Percentiles rank a stretch among this genome's conserved stretches.
phyloP scores from a whole-genome alignment of 176 grass and related monocot genomes.

The Eleusine coracana region DNA sequence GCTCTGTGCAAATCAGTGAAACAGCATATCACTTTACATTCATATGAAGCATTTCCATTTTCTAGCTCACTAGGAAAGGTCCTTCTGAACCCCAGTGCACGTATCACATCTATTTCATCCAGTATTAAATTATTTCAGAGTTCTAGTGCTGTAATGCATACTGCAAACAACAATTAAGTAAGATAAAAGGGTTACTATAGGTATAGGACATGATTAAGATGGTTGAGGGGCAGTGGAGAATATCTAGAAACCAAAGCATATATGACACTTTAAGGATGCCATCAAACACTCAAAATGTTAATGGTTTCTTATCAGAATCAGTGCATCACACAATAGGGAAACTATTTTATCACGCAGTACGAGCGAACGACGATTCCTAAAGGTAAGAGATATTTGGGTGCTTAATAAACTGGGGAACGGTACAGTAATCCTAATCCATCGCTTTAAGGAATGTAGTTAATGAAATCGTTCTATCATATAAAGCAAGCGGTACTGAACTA shows the following conservation, averaged over 20 bases:
- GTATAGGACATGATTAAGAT: neutral
- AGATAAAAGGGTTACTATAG: neutral
- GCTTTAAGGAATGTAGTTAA: neutral
- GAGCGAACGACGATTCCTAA: neutral
- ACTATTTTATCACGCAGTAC: neutral
- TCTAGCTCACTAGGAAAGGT: neutral
- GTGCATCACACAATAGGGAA: neutral
- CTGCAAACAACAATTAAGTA: slow-evolving; percentile 4
- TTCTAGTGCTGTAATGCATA: neutral
- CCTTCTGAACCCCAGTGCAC: neutral
- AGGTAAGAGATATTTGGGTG: neutral
- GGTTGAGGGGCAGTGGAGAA: neutral
- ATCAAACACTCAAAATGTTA: neutral
- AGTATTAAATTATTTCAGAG: neutral
- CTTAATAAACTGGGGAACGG: neutral
- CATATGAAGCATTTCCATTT: neutral
- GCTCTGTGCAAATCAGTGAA: slow-evolving; percentile 55
- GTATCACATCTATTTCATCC: neutral
- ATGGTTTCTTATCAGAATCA: neutral
- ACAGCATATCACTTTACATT: slow-evolving; percentile 2
- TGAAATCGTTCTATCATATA: neutral
- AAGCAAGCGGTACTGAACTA: neutral
- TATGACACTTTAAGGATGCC: neutral
- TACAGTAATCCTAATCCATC: neutral
- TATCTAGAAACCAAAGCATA: neutral